Base-by-base conservation (phyloP, 805 yeast species). In the Sungouiozyma ichnusensis region DNA sequence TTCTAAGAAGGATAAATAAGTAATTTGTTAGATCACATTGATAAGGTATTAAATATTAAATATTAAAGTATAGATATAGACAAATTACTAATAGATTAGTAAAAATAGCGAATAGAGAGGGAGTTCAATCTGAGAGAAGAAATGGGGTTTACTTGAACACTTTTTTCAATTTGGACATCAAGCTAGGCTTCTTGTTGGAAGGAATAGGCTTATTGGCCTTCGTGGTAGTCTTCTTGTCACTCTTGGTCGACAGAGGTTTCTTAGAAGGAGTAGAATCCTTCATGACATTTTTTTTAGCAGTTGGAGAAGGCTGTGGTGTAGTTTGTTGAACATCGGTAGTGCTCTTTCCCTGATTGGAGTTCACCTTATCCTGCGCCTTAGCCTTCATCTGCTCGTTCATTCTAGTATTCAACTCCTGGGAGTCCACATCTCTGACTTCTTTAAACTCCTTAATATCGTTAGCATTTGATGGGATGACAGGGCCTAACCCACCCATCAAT, bases 401-500 rank as follows among this genome's bases (percentile, higher is more conserved):
- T 38, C 62, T 64, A 39, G 62, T 74, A 51, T 81, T 81, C 50
- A 83, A 68, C 40, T 73, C 68, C 59, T 74, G 66, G 20, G 81
- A 76, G 52, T 77, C 76, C 24, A 75, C 81, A 41, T 72, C 69
- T 40, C 69, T 53, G 18, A 78, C 69, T 50, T 77, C 73, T 37
- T 64, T 62, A 55, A 86, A 81, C 38, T 78, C 95, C 45, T 73
- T 67, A 52, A 85, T 74, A n/a, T 76, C 71, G 36, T 71, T 72
- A 16, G 85, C 72, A 55, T 82, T 73, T 35, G 65, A 73, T 46
- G 79, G 51, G 19, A 60, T 48, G 6, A 52, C 61, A 9, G 83
- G 71, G 37, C 95, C 95, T 20, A 92, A 86, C 54, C 82, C 88
- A 39, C 64, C 51, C 49, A 77, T 58, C 49, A 77, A 58, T 31